These are phyloP conservation scores for Daedaleopsis nitida DNA, from an alignment of 768 basidiomycete genomes.

Conservation along the genomic window DNA sequence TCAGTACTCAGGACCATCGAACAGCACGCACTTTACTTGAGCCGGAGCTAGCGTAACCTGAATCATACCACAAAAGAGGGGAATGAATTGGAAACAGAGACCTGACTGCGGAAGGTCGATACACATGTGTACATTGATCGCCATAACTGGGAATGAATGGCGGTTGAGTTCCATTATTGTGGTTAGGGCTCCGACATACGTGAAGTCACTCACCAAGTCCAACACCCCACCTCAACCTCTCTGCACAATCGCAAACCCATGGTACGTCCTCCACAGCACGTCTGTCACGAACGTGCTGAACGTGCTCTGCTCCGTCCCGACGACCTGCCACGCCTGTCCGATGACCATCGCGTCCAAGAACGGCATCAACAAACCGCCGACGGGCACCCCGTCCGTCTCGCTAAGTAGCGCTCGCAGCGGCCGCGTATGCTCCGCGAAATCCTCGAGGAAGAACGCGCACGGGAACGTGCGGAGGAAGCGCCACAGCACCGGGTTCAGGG, in stretches of 20 bases:
- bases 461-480: constrained; percentile 59
- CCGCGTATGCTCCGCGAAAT: constrained; percentile 41
- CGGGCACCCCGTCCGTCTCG: constrained; percentile 47
- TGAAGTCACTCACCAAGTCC: not conserved
- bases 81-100: too few species aligned
- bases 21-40: too few species aligned
- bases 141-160: too few species aligned
- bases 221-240: constrained; percentile 10
- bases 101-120: too few species aligned
- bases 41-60: too few species aligned
- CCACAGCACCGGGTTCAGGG: constrained; percentile 43
- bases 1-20: too few species aligned
- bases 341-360: constrained; percentile 75
- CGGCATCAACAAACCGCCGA: constrained; percentile 54
- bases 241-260: constrained; percentile 49
- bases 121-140: too few species aligned
- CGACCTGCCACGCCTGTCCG: constrained; percentile 54
- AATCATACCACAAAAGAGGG: too few species aligned
- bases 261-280: constrained; percentile 65
- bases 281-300: constrained; percentile 72
- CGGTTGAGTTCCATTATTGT: too few species aligned
- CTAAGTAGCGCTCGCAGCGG: constrained; percentile 42
- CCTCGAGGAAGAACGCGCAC: constrained; percentile 58
- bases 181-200: too few species aligned
- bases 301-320: constrained; percentile 75